phyloP scores from a whole-genome alignment of 495 filamentous ascomycete species.

The Diplogelasinospora grovesii region DNA sequence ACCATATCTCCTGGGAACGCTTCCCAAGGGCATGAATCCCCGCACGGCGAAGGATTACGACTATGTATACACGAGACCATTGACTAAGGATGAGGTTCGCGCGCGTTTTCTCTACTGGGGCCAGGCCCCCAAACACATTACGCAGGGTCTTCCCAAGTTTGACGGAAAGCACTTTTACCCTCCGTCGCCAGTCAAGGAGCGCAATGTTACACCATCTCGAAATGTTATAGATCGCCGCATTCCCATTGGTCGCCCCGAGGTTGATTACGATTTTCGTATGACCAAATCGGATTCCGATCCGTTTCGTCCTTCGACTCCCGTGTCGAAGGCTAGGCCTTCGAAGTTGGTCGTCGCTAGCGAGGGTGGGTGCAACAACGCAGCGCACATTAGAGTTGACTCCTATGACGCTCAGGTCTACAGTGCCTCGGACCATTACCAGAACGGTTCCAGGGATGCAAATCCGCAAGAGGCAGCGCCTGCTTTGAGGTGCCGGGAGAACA shows the following conservation, averaged over 20 bases:
- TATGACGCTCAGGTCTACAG: slow-evolving; percentile 19
- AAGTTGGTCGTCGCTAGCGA: slow-evolving; percentile 15
- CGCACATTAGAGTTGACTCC: slow-evolving; percentile 10
- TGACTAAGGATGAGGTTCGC: slow-evolving; percentile 43
- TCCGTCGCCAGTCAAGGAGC: slow-evolving; percentile 40
- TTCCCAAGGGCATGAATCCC: slow-evolving; percentile 31
- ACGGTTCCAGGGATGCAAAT: not conserved
- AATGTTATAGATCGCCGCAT: slow-evolving; percentile 4
- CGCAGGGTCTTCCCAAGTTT: slow-evolving; percentile 46
- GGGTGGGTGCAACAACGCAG: slow-evolving; percentile 11
- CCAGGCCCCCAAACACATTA: slow-evolving; percentile 31
- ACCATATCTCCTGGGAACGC: slow-evolving; percentile 40
- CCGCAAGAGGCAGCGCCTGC: not conserved
- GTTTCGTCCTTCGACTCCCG: slow-evolving; percentile 27
- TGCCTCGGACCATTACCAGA: slow-evolving; percentile 10
- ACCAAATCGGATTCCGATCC: slow-evolving; percentile 31
- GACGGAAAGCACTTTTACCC: slow-evolving; percentile 53
- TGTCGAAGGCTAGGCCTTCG: slow-evolving; percentile 13
- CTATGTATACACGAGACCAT: slow-evolving; percentile 38
- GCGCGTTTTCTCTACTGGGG: slow-evolving; percentile 48
- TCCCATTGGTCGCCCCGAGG: slow-evolving; percentile 4
- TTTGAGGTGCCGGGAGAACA: slow-evolving; percentile 12
- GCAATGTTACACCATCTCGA: not conserved
- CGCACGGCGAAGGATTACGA: slow-evolving; percentile 28
- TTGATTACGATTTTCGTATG: slow-evolving; percentile 13